Evolutionary conservation across 2,329 filamentous ascomycete genomes (phyloP), one percentile per base, ranked within the genome.

Genomic region (Plectosphaerella cucumerina): DNA sequence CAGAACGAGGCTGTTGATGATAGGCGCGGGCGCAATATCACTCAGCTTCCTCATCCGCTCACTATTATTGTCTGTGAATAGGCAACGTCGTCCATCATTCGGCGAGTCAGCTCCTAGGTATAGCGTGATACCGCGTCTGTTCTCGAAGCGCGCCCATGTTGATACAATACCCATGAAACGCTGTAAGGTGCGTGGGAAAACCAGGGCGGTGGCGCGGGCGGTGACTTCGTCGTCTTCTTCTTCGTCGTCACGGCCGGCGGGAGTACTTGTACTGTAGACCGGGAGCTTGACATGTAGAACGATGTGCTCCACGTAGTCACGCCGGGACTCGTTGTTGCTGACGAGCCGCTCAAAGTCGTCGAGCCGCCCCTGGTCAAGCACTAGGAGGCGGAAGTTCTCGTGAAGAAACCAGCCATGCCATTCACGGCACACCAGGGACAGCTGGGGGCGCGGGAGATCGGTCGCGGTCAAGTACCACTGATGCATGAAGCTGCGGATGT

Each of bases 311-410:
- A 44, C 20, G 41, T 44, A 23, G 41, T 44, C 18, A 12, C 41
- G 41, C 6, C 41, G 41, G 18, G 18, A 26, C 20, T 23, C 21
- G 41, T 44, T 44, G 21, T 44, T 44, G 41, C 41, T 14, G 41
- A 44, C 41, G 14, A 22, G 14, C 18, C 41, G 18, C 21, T 22
- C 41, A 23, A 44, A 44, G 41, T 44, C 41, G 21, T 44, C 41
- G 21, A 44, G 41, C 11, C 41, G 41, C 12, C 11, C 18, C 21
- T 44, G 41, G 14, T 44, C 41, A 8, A 44, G 41, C 41, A 44
- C 41, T 9, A 44, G 41, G 21, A 44, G 18, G 41, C 41, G 41
- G 41, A 44, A 44, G 41, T 44, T 44, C 41, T 44, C 41, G 41
- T 21, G 20, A 15, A 8, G 11, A n/a, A 26, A 44, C 20, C 21